Evolutionary conservation across 2,329 filamentous ascomycete genomes (phyloP).

Genomic region (Setomelanomma holmii): DNA sequence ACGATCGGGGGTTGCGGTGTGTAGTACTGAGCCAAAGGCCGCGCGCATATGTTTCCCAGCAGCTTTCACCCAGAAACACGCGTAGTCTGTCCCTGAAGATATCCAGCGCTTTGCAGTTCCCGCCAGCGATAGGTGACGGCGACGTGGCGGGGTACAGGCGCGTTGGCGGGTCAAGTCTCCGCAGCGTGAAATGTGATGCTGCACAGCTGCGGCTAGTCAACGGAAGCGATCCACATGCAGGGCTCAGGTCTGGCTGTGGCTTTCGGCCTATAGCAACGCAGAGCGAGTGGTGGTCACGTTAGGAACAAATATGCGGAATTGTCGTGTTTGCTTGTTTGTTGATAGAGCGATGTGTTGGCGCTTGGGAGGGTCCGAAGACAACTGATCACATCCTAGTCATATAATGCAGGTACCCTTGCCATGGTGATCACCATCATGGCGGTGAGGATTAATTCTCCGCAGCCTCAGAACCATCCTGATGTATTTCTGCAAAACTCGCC

Average conservation of each 20-base stretch:
- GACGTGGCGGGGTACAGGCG: conserved; percentile 22
- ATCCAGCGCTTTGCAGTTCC: neutral
- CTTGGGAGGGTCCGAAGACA: conserved; percentile 2
- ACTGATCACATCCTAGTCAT: conserved; percentile 3
- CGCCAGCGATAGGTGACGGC: conserved; percentile 2
- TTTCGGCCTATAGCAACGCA: conserved; percentile 19
- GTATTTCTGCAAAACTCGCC: neutral
- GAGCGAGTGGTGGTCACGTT: conserved; percentile 7
- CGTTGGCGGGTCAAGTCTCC: conserved; percentile 13
- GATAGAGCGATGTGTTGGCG: conserved; percentile 11
- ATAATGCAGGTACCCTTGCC: neutral
- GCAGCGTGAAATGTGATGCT: conserved; percentile 21
- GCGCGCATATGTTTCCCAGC: conserved; percentile 14
- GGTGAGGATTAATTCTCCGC: neutral
- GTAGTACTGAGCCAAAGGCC: conserved; percentile 10
- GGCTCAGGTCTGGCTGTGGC: conserved; percentile 7
- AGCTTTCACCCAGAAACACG: conserved; percentile 3
- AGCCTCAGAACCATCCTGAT: neutral
- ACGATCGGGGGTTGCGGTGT: conserved; percentile 16
- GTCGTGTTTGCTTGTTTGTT: conserved; percentile 15
- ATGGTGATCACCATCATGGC: conserved; percentile 1
- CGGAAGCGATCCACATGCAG: conserved; percentile 24
- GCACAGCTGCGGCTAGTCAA: conserved; percentile 22
- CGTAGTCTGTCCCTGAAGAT: neutral
- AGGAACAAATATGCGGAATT: conserved; percentile 1